These are phyloP conservation scores for Daldinia decipiens DNA, from an alignment of 495 filamentous ascomycete genomes.

Conservation along the genomic window DNA sequence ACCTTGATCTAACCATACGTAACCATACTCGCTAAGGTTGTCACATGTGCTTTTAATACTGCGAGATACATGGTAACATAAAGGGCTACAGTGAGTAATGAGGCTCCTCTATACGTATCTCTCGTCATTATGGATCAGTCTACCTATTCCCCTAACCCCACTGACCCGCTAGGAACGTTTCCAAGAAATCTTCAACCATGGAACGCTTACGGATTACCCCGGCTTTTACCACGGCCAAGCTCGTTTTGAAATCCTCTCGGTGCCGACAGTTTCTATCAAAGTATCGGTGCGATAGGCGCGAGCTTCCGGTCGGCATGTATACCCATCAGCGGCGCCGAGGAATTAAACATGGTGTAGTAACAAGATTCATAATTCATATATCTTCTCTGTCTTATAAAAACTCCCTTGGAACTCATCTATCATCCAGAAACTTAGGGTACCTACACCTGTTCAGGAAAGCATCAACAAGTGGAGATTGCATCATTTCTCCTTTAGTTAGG, in stretches of 20 bases:
- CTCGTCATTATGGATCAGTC: background rate
- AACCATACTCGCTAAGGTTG: background rate
- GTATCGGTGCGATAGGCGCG: constrained; percentile 13
- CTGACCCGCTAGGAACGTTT: background rate
- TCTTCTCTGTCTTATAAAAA: background rate
- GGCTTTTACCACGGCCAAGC: background rate
- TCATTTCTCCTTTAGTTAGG: background rate
- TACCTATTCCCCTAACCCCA: background rate
- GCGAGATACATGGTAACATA: background rate
- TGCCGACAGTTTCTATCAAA: constrained; percentile 1
- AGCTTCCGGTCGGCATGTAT: constrained; percentile 19
- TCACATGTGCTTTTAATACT: background rate
- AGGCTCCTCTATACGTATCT: background rate
- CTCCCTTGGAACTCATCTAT: background rate
- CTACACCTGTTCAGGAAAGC: background rate
- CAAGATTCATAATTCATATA: background rate
- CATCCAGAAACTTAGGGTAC: too few species aligned
- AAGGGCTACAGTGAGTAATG: background rate
- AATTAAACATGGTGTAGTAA: background rate
- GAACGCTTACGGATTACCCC: constrained; percentile 9
- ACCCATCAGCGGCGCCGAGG: constrained; percentile 11
- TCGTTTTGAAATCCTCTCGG: background rate
- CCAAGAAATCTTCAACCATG: background rate
- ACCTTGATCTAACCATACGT: background rate
- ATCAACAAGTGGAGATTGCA: background rate